Base-by-base conservation (phyloP, 345 rosid genomes). In the Lumnitzera racemosa region DNA sequence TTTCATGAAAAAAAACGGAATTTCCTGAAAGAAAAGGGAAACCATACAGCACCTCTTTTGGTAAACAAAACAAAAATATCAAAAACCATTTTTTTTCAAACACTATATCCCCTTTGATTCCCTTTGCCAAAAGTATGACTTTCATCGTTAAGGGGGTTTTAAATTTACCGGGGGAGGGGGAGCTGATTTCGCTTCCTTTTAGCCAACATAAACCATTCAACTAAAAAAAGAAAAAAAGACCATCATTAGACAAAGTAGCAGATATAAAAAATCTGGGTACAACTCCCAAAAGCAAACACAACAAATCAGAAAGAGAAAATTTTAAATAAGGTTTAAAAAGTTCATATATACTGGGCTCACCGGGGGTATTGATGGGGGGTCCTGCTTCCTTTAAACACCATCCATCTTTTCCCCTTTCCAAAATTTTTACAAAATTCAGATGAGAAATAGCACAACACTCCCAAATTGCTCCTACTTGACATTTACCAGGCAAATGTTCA, bases 161-260 rank as follows among this genome's bases (percentile, higher is more conserved):
- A n/a, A 4, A 64, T 27, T 74, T 81, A 88, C 97, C 90, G 86
- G 90, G 4, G 81, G 81, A 56, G 97, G 78, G 13, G 97, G 96
- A 75, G 95, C 89, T 53, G 47, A 79, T 73, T 84, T 94, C 96
- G 84, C 80, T 94, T 55, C 97, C 97, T 51, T 88, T 90, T 73
- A 90, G 78, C 99, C 97, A 94, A 77, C 96, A 86, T 68, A n/a
- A 94, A 90, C 99, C 97, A 94, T 79, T 94, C 99, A 80, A 84
- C 99, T 89, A 4, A 64, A 81, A 83, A 59, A 13, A 68, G 50
- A 59, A 57, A 60, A 68, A 20, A 62, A 27, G 46, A 56, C 53
- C 15, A 16, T 53, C 57, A 53, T 54, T 8, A 27, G 2, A 16
- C 57, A 41, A 23, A 25, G 14, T 15, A 48, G 15, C 31, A n/a